Conservation (phyloP, 805 yeast species). For the Lipomyces starkeyi region DNA sequence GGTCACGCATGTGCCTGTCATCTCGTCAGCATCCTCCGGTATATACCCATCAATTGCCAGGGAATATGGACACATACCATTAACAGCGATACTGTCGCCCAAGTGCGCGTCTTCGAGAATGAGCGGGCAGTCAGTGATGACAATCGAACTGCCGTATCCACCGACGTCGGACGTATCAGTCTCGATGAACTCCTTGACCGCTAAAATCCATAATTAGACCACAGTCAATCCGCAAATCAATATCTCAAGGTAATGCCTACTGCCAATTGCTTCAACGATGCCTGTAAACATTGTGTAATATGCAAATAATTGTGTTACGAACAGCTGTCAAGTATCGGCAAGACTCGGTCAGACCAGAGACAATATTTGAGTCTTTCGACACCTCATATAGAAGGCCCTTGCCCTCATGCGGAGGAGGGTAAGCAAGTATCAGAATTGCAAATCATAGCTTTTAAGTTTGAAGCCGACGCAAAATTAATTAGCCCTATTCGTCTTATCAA, state of each 20-base stretch:
- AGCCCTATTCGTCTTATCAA: too few species aligned
- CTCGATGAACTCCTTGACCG: conserved; percentile 54
- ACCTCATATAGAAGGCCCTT: too few species aligned
- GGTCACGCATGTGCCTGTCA: conserved; percentile 71
- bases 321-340: too few species aligned
- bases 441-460: too few species aligned
- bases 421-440: too few species aligned
- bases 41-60: not conserved
- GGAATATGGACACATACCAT: conserved; percentile 55
- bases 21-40: not conserved
- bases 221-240: conserved; percentile 37
- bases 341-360: too few species aligned
- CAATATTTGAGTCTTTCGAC: too few species aligned
- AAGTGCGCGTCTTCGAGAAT: conserved; percentile 81
- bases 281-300: conserved; percentile 84
- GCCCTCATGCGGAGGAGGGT: too few species aligned
- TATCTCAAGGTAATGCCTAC: conserved; percentile 41
- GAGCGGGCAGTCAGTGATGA: conserved; percentile 63
- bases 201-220: conserved; percentile 43
- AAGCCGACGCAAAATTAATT: too few species aligned
- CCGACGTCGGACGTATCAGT: conserved; percentile 61
- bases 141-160: conserved; percentile 76
- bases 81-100: conserved; percentile 92
- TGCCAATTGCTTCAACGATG: conserved; percentile 83
- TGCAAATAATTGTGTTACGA: not conserved